These are phyloP conservation scores for Phyllosticta citriasiana DNA, from an alignment of 2,329 filamentous ascomycete species.

Conservation along the genomic window DNA sequence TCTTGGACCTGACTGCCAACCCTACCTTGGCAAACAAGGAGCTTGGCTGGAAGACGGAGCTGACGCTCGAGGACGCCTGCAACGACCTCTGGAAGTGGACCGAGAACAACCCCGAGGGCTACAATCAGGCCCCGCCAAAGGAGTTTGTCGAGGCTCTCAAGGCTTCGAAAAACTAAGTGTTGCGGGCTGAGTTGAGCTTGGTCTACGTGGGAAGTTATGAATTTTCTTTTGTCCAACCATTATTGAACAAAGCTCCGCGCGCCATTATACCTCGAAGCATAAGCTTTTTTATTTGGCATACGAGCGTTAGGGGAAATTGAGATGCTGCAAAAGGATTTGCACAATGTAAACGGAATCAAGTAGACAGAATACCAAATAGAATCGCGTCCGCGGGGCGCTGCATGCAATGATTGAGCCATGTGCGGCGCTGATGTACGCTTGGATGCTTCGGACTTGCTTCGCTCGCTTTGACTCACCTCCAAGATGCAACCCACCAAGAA, in stretches of 20 bases:
- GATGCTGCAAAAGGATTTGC: neutral
- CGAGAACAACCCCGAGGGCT: constrained; percentile 90
- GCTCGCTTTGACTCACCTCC: constrained; percentile 10
- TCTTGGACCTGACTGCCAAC: constrained; percentile 90
- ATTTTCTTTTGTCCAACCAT: neutral
- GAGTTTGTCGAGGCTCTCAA: constrained; percentile 55
- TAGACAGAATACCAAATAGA: neutral
- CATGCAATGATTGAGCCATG: neutral
- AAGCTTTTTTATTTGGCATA: neutral
- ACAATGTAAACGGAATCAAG: neutral
- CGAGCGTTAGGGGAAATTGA: neutral
- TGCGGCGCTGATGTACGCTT: neutral
- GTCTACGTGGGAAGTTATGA: neutral
- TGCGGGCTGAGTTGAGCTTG: neutral
- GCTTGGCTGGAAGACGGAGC: constrained; percentile 83
- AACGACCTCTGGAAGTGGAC: constrained; percentile 96
- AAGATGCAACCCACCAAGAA: constrained; percentile 9
- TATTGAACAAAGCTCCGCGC: neutral
- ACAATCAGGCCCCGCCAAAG: constrained; percentile 81
- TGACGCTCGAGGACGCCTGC: constrained; percentile 86
- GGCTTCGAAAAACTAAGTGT: constrained; percentile 3
- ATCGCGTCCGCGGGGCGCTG: neutral
- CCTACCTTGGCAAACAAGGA: constrained; percentile 78
- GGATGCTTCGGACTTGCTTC: constrained; percentile 4
- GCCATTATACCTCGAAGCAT: neutral